These are phyloP conservation scores for Litchi chinensis DNA, from an alignment of 345 rosid genomes.

Conservation along the genomic window DNA sequence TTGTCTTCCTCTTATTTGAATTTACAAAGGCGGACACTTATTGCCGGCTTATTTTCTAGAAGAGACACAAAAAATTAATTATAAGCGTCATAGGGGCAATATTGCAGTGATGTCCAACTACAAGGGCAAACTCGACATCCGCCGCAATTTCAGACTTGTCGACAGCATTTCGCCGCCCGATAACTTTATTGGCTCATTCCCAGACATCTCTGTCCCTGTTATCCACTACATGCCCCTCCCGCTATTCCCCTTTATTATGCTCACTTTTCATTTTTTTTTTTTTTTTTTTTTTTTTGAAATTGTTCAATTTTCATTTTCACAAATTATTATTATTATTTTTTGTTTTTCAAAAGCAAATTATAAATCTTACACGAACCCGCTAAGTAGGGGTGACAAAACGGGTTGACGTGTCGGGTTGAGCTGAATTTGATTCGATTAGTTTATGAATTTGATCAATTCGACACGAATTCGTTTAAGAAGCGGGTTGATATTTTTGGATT, in stretches of 20 bases:
- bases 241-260: neutral
- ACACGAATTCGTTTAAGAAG: too few species aligned
- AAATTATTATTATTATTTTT: too few species aligned
- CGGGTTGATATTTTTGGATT: too few species aligned
- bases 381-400: too few species aligned
- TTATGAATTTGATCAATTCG: too few species aligned
- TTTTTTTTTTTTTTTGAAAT: too few species aligned
- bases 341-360: too few species aligned
- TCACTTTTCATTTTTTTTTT: neutral
- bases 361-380: too few species aligned
- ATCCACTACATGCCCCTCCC: conserved; percentile 18
- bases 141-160: conserved; percentile 58
- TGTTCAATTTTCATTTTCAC: neutral
- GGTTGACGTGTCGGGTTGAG: too few species aligned
- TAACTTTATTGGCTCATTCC: conserved; percentile 18
- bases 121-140: conserved; percentile 26
- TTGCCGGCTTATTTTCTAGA: neutral
- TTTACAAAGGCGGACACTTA: conserved; percentile 16
- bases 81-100: conserved; percentile 50
- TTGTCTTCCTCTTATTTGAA: conserved; percentile 15
- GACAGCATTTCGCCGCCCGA: conserved; percentile 46
- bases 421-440: too few species aligned
- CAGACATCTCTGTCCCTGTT: conserved; percentile 29
- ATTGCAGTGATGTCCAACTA: conserved; percentile 18
- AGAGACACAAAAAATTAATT: conserved; percentile 26